Conservation (phyloP, 768 basidiomycete genomes). For the Leucogyrophana mollusca region DNA sequence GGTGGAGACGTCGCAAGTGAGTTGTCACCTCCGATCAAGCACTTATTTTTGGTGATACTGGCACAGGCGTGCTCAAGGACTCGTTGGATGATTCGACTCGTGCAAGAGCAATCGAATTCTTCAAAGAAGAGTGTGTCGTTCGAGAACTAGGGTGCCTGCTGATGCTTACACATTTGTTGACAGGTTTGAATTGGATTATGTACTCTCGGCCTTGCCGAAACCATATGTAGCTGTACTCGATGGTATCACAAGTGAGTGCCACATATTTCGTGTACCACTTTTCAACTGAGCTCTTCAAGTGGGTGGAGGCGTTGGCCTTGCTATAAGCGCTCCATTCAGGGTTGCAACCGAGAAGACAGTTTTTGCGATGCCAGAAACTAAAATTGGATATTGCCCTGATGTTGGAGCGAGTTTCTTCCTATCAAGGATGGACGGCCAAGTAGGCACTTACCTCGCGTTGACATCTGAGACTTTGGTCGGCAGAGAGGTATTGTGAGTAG, state of each 20-base stretch:
- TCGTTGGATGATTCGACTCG: conserved; percentile 52
- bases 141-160: too few species aligned
- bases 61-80: conserved; percentile 54
- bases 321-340: conserved; percentile 81
- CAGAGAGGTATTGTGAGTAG: conserved; percentile 80
- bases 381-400: conserved; percentile 88
- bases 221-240: conserved; percentile 93
- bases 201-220: conserved; percentile 68
- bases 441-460: conserved; percentile 93
- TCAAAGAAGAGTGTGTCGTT: conserved; percentile 77
- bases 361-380: conserved; percentile 97
- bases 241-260: conserved; percentile 79
- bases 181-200: conserved; percentile 81
- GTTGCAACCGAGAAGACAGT: conserved; percentile 90
- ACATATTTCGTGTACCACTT: conserved; percentile 9
- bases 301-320: conserved; percentile 94
- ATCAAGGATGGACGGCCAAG: conserved; percentile 82
- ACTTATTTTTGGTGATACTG: conserved; percentile 4
- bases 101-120: conserved; percentile 76
- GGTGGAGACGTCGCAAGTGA: conserved; percentile 92
- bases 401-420: conserved; percentile 92
- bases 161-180: too few species aligned
- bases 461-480: conserved; percentile 75
- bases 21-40: conserved; percentile 27
- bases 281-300: conserved; percentile 44